Base-by-base conservation (phyloP, 2,329 filamentous ascomycete genomes). In the Fusarium sp. region DNA sequence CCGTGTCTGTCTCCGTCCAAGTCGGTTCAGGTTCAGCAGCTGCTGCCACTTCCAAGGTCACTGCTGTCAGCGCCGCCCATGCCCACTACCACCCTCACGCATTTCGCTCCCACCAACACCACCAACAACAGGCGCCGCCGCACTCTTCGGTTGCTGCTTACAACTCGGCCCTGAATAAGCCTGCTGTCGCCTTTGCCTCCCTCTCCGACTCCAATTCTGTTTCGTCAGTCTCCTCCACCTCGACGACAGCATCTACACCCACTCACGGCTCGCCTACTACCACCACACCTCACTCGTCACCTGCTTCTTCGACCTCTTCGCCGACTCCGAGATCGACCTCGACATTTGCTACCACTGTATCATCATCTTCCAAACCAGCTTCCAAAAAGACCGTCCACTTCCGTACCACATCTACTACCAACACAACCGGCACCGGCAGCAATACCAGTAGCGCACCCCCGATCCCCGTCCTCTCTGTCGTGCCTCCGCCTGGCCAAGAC, bases 371-470 rank as follows among this genome's bases (percentile, higher is more conserved):
- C 53, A 67, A 58, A 34, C 10, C 60, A 25, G 18, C 54, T 58
- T 67, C 57, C 8, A 64, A 65, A 50, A 72, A 66, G 61, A 66
- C 65, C 46, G 69, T 61, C 58, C 68, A 66, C 62, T 67, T 70
- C 51, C 65, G 57, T 27, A 58, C 58, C 40, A 58, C 55, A 59
- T 57, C 51, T 40, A 61, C 58, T 61, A 62, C 54, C 61, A 73
- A 54, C 56, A 58, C 58, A 64, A 64, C 29, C 58, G 55, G 58
- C 56, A 61, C 25, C 62, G 57, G 57, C 56, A 62, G 56, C 58
- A 54, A 66, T 66, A 67, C 27, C 68, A 69, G 61, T 62, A 92
- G 49, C 70, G 62, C 69, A 61, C 54, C 62, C 29, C 54, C 57
- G 51, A 64, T 73, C 34, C 69, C 68, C 56, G 62, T 74, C 70